Percentiles rank a stretch among this genome's conserved stretches.
Evolutionary conservation across 1,284 basidiomycete species (phyloP).

Genomic region (Tilletia walkeri): DNA sequence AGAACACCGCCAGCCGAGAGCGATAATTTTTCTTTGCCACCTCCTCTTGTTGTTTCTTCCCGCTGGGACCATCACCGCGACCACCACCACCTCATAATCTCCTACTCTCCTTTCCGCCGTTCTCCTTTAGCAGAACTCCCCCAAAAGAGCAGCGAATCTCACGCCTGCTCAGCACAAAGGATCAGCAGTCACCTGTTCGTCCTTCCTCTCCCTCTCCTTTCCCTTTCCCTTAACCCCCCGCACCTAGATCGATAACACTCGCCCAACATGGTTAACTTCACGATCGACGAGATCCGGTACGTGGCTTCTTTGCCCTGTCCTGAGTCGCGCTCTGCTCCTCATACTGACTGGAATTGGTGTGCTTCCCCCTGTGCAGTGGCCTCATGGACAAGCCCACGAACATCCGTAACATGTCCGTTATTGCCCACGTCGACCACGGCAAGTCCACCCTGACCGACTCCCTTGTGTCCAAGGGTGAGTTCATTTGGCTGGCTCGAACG

Average conservation of each 20-base stretch:
- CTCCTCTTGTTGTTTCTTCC: no score
- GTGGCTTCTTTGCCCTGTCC: background rate
- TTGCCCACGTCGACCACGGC: constrained; percentile 83
- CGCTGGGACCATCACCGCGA: no score
- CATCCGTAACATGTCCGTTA: constrained; percentile 84
- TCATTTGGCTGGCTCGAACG: no score
- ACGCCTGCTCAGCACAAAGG: no score
- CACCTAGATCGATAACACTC: background rate
- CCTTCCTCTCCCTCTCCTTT: no score
- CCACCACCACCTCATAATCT: no score
- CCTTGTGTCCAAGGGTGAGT: constrained; percentile 81
- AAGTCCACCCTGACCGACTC: constrained; percentile 99
- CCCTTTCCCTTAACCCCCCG: background rate
- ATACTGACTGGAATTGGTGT: background rate
- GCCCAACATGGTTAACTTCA: constrained; percentile 55
- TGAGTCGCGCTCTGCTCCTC: background rate
- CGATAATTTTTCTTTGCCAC: no score
- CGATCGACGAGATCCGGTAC: constrained; percentile 69
- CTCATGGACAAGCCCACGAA: constrained; percentile 67
- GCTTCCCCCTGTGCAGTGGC: background rate
- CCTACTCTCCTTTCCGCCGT: no score
- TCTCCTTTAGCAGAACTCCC: no score
- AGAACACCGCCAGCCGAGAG: no score
- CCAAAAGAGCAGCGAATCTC: no score
- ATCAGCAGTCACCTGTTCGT: no score